A percentile compares a stretch with the other conserved stretches of the same genome.
phyloP scores from a whole-genome alignment of 257 asterid genomes.

The Salvia hispanica region DNA sequence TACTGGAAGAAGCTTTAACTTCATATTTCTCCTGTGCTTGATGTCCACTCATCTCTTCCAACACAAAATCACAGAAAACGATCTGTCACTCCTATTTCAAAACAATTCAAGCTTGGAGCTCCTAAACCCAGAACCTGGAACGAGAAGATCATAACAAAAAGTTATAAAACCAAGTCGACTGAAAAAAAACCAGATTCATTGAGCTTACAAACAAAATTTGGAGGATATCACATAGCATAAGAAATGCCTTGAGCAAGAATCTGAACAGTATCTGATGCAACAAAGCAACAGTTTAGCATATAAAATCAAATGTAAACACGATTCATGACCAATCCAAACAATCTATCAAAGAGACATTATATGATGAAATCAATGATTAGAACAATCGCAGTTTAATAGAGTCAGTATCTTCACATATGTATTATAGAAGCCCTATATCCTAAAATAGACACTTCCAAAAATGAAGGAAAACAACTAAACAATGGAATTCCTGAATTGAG shows the following conservation, averaged over 20 bases:
- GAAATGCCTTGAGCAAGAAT: too few relatives aligned
- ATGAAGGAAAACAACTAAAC: slow-evolving; percentile 14
- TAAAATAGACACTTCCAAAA: not conserved
- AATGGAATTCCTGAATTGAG: slow-evolving; percentile 19
- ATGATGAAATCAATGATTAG: not conserved
- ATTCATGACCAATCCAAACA: too few relatives aligned
- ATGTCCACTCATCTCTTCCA: slow-evolving; percentile 48
- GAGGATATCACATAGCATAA: not conserved
- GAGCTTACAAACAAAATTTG: slow-evolving; percentile 6
- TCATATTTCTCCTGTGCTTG: slow-evolving; percentile 37
- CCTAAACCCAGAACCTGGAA: slow-evolving; percentile 40
- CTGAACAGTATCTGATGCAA: slow-evolving; percentile 30
- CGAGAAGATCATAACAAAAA: not conserved
- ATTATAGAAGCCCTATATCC: slow-evolving; percentile 8
- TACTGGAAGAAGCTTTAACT: slow-evolving; percentile 27
- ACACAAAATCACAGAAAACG: slow-evolving; percentile 12
- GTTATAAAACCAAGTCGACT: not conserved
- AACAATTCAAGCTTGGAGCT: slow-evolving; percentile 22
- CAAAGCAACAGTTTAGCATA: slow-evolving; percentile 17
- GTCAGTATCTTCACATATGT: not conserved
- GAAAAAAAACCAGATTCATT: not conserved
- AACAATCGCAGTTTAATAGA: slow-evolving; percentile 8
- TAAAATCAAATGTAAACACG: slow-evolving; percentile 5
- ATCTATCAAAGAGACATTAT: slow-evolving; percentile 11
- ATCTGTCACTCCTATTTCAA: slow-evolving; percentile 16